Evolutionary conservation across 2,329 filamentous ascomycete genomes (phyloP), one percentile per base, ranked within the genome.

Genomic region (Didymella keratinophila): DNA sequence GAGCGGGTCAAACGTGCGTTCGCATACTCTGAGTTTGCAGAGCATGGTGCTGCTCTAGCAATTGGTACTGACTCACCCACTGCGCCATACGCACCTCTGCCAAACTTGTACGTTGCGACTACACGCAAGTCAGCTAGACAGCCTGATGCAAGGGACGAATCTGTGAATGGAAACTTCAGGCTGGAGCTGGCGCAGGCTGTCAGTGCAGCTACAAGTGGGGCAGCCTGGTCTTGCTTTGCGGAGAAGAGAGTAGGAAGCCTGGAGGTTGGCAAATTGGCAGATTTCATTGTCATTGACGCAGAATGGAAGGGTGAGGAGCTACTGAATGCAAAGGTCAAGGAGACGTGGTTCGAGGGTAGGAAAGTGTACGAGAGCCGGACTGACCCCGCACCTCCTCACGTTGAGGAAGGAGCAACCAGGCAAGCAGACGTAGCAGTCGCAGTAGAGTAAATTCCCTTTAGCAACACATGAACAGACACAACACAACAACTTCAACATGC

Each of bases 41-140:
- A 78, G 0, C 67, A 75, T 34, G 85, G 85, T 1, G 84, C 86
- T 0, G 69, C 77, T 1, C 71, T 89, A 0, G 85, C 86, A 0
- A 78, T 89, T 11, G 86, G 86, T 0, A 84, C 81, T 2, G 86
- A 89, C 62, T 80, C 84, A 0, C 86, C 86, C 0, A 88, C 86
- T 0, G 86, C 86, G 1, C 84, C 84, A 2, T 81, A 85, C 63
- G 68, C 78, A 1, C 80, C 85, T 8, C 74, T 87, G 42, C 79
- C 78, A 2, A 88, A 88, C 58, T 62, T 87, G 6, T 87, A 87
- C 67, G 80, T 86, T 3, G 86, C 84, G 0, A 84, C 85, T 2
- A 88, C 85, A 20, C 77, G 86, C 37, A 79, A 78, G 41, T 86
- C 84, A 1, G 84, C 83, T 8, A 74, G 83, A 4, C 81, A 86